Evolutionary conservation across 2,329 filamentous ascomycete species (phyloP), one percentile per base, ranked within the genome.

Genomic region (Nothophaeocryptopus gaeumannii): DNA sequence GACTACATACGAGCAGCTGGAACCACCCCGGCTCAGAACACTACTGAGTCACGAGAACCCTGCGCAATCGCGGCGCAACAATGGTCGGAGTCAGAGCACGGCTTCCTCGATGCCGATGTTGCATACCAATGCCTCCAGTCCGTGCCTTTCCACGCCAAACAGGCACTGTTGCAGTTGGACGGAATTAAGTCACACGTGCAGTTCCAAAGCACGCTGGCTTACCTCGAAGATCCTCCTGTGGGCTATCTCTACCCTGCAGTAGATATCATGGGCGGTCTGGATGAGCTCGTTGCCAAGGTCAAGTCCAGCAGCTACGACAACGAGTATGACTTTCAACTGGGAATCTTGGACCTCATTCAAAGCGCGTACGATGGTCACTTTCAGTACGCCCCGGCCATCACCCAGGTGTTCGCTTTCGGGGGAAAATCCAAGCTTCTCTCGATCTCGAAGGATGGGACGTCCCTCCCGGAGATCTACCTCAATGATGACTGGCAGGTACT

Each of bases 281-380:
- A 71, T 2, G 56, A 52, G 2, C 67, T 74, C 50, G 55, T 62
- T 41, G 61, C 58, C 12, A 62, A 64, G 37, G 52, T 73, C 1
- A 29, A 61, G 0, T 50, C 58, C 12, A 63, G 59, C 11, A 55
- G 50, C 0, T 74, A 71, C 57, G 54, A 53, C 11, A 70, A 58
- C 15, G 71, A 74, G 42, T 74, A 72, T 43, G 70, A 72, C 2
- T 70, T 73, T 29, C 70, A 74, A 52, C 45, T 63, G 39, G 63
- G 67, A 29, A 58, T 74, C 44, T 63, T 60, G 47, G 58, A 55
- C 13, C 58, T 72, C 0, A 63, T 72, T 43, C 60, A 58, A 13
- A 59, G 61, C 10, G 70, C 67, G 2, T 69, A 73, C 48, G 71
- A 74, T 53, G 70, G 70, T n/a, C 71, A 74, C 54, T 65, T 72